phyloP scores from a whole-genome alignment of 257 asterid genomes.

The Primulina huaijiensis region DNA sequence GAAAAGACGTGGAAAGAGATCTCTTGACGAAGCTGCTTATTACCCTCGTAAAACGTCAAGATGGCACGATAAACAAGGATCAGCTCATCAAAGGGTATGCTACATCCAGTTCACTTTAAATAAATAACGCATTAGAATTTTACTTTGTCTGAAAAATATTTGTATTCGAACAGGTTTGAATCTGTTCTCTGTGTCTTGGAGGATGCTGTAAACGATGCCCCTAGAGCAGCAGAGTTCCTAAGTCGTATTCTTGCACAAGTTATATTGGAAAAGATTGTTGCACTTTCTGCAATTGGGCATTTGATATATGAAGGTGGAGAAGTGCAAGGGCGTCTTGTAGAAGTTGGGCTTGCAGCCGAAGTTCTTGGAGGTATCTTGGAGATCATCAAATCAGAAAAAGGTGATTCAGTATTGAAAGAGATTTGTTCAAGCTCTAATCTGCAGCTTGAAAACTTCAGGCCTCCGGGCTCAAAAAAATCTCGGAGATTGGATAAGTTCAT shows the following conservation, averaged over 20 bases:
- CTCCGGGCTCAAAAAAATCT: conserved; percentile 35
- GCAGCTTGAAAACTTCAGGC: conserved; percentile 47
- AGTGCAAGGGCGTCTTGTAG: conserved; percentile 50
- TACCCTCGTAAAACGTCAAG: conserved; percentile 52
- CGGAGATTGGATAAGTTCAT: conserved; percentile 43
- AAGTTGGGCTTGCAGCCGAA: conserved; percentile 60
- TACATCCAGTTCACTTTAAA: neutral
- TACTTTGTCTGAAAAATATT: conserved; percentile 17
- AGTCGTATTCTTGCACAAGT: conserved; percentile 49
- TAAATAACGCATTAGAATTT: neutral
- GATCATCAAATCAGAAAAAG: conserved; percentile 48
- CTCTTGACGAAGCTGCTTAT: conserved; percentile 67
- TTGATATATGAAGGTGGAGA: conserved; percentile 56
- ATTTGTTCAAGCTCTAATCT: conserved; percentile 44
- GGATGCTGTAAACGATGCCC: conserved; percentile 72
- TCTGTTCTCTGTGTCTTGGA: conserved; percentile 54
- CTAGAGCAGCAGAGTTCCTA: conserved; percentile 59
- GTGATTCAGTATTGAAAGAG: conserved; percentile 49
- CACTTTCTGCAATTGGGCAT: conserved; percentile 48
- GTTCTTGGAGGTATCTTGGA: conserved; percentile 49
- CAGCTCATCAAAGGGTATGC: conserved; percentile 80
- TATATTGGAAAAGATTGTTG: conserved; percentile 35
- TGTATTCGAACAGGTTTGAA: conserved; percentile 46
- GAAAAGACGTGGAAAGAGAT: conserved; percentile 75
- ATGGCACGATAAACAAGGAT: conserved; percentile 46